Base-by-base conservation (phyloP, 2,329 filamentous ascomycete species). In the Cordyceps pruinosa region DNA sequence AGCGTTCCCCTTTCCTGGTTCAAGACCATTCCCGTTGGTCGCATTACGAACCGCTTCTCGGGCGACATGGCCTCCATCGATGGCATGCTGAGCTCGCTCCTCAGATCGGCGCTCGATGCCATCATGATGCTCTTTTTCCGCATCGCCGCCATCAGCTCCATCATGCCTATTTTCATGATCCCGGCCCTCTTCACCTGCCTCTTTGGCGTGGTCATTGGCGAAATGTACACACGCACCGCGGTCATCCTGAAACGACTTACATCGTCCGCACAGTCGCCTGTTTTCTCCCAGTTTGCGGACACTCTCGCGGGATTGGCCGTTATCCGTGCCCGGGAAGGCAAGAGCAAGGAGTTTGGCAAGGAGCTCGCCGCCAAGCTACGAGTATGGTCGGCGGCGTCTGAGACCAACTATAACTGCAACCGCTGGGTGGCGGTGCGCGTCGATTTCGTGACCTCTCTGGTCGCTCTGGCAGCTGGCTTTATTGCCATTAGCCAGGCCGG, bases 11-110 rank as follows among this genome's bases (percentile, higher is more conserved):
- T 84, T 10, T 75, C 77, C 4, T 84, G 81, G 81, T 83, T 80
- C 62, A 80, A 81, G 64, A 67, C 77, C 47, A 74, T 80, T 1
- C 76, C 80, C 0, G 73, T 79, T 17, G 77, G 80, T 13, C 75
- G 80, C 41, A 74, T 81, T 56, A 73, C 78, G 56, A 82, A 82
- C 62, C 76, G 81, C 13, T 81, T 83, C 61, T 78, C 78, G 1
- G 78, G 80, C 35, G 81, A 84, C 59, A 81, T 82, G 65, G 72
- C 74, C n/a, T 80, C 80, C 0, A 73, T 84, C 52, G 81, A 84
- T 61, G 75, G 72, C 8, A 63, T 69, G 1, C 66, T 84, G 7
- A 73, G 75, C 21, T 68, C 71, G 2, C 73, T 78, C 70, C 68
- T 82, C 1, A 73, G 75, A 5, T 61, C 64, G 41, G 72, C 71